A percentile compares a stretch with the other conserved stretches of the same genome.
Conservation (phyloP, 2,329 filamentous ascomycete species). For the Phymatotrichopsis omnivora region DNA sequence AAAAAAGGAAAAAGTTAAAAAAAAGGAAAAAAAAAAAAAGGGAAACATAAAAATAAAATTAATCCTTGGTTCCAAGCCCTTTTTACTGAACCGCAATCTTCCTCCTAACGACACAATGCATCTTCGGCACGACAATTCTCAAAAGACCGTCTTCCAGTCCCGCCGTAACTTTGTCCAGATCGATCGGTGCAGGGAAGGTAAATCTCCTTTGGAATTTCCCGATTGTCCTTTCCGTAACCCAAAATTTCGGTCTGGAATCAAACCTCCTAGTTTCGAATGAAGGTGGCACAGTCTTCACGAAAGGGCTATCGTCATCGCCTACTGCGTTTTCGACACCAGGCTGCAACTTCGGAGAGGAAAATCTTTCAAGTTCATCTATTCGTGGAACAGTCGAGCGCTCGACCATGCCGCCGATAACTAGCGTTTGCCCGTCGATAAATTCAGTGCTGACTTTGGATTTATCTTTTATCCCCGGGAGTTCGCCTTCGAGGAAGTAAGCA, state of each 20-base stretch:
- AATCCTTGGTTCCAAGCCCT: too few relatives aligned
- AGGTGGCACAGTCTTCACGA: slow-evolving; percentile 5
- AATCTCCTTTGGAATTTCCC: slow-evolving; percentile 60
- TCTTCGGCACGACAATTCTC: slow-evolving; percentile 54
- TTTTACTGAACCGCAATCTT: slow-evolving; percentile 10
- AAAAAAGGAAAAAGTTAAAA: too few relatives aligned
- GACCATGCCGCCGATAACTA: slow-evolving; percentile 58
- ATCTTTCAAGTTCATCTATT: too few relatives aligned
- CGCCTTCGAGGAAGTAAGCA: slow-evolving; percentile 66
- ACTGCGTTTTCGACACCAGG: slow-evolving; percentile 31
- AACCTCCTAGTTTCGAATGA: too few relatives aligned
- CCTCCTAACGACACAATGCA: slow-evolving; percentile 34
- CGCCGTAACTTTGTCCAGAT: slow-evolving; percentile 52
- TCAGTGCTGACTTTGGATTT: slow-evolving; percentile 56
- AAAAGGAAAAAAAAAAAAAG: too few relatives aligned
- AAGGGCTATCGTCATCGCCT: slow-evolving; percentile 14
- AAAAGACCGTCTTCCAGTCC: slow-evolving; percentile 56
- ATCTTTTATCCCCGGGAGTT: slow-evolving; percentile 65
- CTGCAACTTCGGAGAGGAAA: too few relatives aligned
- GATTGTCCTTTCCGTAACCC: slow-evolving; percentile 55
- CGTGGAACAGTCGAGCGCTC: too few relatives aligned
- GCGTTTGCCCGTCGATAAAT: slow-evolving; percentile 65
- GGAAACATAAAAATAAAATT: too few relatives aligned
- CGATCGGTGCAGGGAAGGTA: slow-evolving; percentile 54
- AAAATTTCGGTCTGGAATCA: too few relatives aligned